Evolutionary conservation across 106 monocot species (phyloP).

Genomic region (Allium fistulosum): DNA sequence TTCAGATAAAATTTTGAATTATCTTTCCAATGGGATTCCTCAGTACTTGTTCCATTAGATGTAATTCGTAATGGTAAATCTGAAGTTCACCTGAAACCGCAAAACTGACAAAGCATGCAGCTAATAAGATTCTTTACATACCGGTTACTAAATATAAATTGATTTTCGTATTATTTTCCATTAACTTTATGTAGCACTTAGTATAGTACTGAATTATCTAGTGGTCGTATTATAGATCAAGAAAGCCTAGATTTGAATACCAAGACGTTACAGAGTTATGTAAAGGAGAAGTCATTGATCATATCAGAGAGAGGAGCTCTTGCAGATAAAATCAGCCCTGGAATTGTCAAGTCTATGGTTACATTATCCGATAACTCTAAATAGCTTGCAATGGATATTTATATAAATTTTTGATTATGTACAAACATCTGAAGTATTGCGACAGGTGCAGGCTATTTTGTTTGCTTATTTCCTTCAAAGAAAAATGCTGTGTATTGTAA

Average conservation of each 20-base stretch:
- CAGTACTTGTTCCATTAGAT: too few species aligned
- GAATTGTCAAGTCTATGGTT: slow-evolving; percentile 63
- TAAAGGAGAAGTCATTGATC: slow-evolving; percentile 72
- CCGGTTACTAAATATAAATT: not conserved
- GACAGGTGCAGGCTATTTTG: too few species aligned
- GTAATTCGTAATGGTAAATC: too few species aligned
- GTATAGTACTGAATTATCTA: not conserved
- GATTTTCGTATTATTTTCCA: not conserved
- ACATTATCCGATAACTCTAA: slow-evolving; percentile 53
- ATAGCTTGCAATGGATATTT: not conserved
- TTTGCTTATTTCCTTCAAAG: too few species aligned
- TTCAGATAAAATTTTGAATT: too few species aligned
- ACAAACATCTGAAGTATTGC: too few species aligned
- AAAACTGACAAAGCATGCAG: not conserved
- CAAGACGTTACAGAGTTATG: slow-evolving; percentile 83
- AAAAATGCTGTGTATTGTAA: too few species aligned
- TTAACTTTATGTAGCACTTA: too few species aligned
- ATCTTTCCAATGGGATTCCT: too few species aligned
- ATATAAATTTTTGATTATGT: too few species aligned
- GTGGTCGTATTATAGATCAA: slow-evolving; percentile 50
- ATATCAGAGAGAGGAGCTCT: slow-evolving; percentile 88
- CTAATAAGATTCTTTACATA: not conserved
- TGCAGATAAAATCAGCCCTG: slow-evolving; percentile 58
- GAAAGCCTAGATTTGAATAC: slow-evolving; percentile 58
- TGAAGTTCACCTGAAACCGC: too few species aligned